Base-by-base conservation (phyloP, 164 flowering plant genomes). In the Magnolia sinica region DNA sequence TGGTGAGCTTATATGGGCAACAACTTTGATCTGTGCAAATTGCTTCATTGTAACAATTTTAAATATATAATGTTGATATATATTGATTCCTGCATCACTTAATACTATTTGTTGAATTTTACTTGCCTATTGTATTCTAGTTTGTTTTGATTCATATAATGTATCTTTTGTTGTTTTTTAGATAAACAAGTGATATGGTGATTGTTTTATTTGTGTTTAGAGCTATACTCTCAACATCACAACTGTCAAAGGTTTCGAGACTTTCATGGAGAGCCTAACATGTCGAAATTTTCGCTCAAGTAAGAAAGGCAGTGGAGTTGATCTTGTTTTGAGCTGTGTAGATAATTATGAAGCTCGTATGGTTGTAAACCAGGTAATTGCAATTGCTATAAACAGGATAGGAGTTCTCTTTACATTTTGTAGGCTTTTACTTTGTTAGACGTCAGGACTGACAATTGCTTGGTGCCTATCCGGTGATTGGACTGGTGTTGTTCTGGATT, bases 301-400 rank as follows among this genome's bases (percentile, higher is more conserved):
- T 64, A 88, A 88, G 84, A 87, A 58, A 10, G 90, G 90, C 16
- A 80, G 79, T 66, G 97, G 99, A 61, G 97, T 96, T 49, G 98
- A 96, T 86, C 96, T 96, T 83, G 98, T 96, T 64, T 84, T 96
- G 78, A 94, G 98, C 83, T 96, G 99, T 82, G 98, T 96, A 1
- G 99, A 96, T 84, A 96, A 96, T 84, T 92, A 96, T 83, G 99
- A 96, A 88, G 99, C 99, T 72, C 87, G 99, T 81, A 96, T 96
- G 98, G 98, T 91, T 78, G 97, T 96, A 66, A 96, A 96, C 83
- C 99, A 94, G 99, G 98, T 96, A 82, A 81, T 69, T 13, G 16
- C 66, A 45, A 58, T 68, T 74, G 7, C 55, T 69, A 8, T 50
- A 6, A 37, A n/a, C 24, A 16, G 10, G 10, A 13, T 16, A 7